A percentile compares a stretch with the other conserved stretches of the same genome.
Conservation (phyloP, 371 early-diverging fungal species). For the Entomophthora muscae region DNA sequence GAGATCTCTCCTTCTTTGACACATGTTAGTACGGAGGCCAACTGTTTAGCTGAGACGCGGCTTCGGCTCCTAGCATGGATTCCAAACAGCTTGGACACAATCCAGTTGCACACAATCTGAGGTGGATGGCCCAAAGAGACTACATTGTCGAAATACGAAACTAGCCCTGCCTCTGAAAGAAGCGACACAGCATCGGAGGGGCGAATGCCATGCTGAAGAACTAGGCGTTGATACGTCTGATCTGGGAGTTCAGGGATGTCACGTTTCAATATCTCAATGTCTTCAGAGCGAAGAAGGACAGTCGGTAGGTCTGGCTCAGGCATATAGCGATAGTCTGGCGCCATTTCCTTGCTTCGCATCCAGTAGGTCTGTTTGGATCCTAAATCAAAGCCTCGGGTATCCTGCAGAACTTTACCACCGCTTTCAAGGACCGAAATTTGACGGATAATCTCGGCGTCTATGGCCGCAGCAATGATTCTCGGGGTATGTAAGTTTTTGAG, state of each 20-base stretch:
- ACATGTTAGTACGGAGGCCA: neutral
- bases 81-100: neutral
- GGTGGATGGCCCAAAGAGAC: neutral
- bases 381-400: constrained; percentile 67
- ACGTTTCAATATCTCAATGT: neutral
- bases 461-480: constrained; percentile 44
- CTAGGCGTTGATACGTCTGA: neutral
- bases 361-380: constrained; percentile 35
- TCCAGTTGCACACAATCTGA: neutral
- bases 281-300: constrained; percentile 15
- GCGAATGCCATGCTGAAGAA: neutral
- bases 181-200: neutral
- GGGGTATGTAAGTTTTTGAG: constrained; percentile 79
- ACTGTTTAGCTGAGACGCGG: neutral
- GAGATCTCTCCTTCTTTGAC: neutral
- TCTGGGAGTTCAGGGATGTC: neutral
- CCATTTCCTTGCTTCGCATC: constrained; percentile 60
- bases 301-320: constrained; percentile 82
- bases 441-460: constrained; percentile 62
- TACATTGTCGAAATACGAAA: neutral
- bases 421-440: constrained; percentile 40
- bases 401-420: constrained; percentile 32
- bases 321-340: constrained; percentile 80
- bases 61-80: neutral
- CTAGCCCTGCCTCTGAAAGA: neutral